phyloP scores from a whole-genome alignment of 2,329 filamentous ascomycete species.

The Amphichorda felina region DNA sequence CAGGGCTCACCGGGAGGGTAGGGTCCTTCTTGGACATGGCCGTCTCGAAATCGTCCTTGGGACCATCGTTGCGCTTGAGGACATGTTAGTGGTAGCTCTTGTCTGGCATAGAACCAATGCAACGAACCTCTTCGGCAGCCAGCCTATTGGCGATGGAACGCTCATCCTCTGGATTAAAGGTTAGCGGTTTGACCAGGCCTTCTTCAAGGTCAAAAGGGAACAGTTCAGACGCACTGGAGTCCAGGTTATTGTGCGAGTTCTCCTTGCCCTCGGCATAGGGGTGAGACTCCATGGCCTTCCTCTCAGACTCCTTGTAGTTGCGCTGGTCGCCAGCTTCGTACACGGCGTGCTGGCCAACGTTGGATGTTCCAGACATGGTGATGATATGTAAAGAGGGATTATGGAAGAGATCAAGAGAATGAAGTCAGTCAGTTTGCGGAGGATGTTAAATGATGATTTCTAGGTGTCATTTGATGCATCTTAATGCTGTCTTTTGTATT shows the following conservation, averaged over 20 bases:
- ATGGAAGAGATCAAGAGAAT: neutral
- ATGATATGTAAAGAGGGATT: neutral
- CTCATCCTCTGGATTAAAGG: constrained; percentile 48
- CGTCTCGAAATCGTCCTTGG: constrained; percentile 31
- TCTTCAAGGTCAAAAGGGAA: neutral
- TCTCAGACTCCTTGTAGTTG: constrained; percentile 43
- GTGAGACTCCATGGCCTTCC: constrained; percentile 42
- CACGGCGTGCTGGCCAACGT: constrained; percentile 51
- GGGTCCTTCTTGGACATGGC: constrained; percentile 43
- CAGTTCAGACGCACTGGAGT: constrained; percentile 50
- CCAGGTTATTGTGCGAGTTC: constrained; percentile 55
- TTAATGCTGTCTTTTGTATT: neutral
- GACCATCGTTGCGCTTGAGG: constrained; percentile 19
- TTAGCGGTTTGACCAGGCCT: constrained; percentile 7
- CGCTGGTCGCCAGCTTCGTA: constrained; percentile 74
- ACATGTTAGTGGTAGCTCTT: too few relatives aligned
- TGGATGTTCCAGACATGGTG: constrained; percentile 36
- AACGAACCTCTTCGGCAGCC: constrained; percentile 44
- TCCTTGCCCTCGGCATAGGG: constrained; percentile 62
- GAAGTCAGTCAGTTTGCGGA: too few relatives aligned
- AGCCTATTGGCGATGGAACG: constrained; percentile 61
- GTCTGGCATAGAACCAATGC: too few relatives aligned
- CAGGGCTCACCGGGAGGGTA: constrained; percentile 33
- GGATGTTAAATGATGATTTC: neutral
- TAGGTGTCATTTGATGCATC: neutral